These are phyloP conservation scores for Trametes gibbosa DNA, from an alignment of 768 basidiomycete species.

Conservation along the genomic window DNA sequence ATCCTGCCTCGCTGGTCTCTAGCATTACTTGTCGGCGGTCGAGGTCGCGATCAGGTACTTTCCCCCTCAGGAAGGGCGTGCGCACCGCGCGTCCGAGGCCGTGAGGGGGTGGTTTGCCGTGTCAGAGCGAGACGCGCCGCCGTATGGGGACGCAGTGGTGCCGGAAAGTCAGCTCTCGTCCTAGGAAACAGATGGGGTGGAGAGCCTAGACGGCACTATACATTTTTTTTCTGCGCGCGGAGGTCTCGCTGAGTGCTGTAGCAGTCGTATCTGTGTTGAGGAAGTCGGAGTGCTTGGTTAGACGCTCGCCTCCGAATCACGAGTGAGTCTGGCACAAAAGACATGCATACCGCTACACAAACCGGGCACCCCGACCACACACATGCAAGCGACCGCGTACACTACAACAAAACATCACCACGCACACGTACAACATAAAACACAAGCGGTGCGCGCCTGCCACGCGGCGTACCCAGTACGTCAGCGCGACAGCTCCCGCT, in stretches of 20 bases:
- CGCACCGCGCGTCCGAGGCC: conserved; percentile 22
- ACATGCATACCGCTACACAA: conserved; percentile 7
- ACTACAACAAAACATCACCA: too few species aligned
- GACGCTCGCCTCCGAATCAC: not conserved
- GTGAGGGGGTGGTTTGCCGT: conserved; percentile 34
- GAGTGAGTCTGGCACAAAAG: not conserved
- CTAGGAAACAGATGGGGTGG: conserved; percentile 15
- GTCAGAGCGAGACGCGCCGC: conserved; percentile 24
- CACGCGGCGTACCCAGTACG: conserved; percentile 3
- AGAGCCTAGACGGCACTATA: conserved; percentile 31
- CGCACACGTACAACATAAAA: not conserved
- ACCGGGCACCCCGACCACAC: not conserved
- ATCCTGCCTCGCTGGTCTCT: conserved; percentile 29
- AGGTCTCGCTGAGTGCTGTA: not conserved
- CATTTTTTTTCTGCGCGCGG: too few species aligned
- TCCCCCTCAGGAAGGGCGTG: conserved; percentile 27
- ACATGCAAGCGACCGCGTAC: not conserved
- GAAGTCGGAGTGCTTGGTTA: too few species aligned
- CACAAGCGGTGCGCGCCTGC: not conserved
- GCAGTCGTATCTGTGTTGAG: too few species aligned
- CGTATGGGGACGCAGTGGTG: conserved; percentile 18
- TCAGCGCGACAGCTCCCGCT: conserved; percentile 6
- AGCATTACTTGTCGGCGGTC: conserved; percentile 20
- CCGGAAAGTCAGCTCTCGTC: conserved; percentile 27
- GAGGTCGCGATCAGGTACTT: conserved; percentile 27